Percentiles rank a stretch among this genome's conserved stretches.
Evolutionary conservation across 2,329 filamentous ascomycete genomes (phyloP).

Genomic region (Diplodia corticola): DNA sequence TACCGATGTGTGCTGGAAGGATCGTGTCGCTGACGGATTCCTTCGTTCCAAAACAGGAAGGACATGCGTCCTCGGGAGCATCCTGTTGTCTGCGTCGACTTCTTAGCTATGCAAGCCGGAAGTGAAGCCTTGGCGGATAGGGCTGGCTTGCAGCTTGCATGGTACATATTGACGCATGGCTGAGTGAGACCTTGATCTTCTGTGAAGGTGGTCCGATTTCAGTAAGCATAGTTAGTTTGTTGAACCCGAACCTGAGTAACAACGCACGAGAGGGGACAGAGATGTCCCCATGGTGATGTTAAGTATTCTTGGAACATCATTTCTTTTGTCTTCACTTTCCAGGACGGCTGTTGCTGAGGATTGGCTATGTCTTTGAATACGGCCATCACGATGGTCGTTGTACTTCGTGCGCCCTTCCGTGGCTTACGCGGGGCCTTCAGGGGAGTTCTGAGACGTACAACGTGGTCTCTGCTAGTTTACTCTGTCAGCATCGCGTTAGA

Average conservation of each 20-base stretch:
- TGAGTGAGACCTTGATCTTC: not conserved
- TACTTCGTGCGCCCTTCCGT: not conserved
- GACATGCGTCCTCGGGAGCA: not conserved
- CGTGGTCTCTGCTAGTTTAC: not conserved
- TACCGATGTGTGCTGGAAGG: not conserved
- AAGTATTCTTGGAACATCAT: not conserved
- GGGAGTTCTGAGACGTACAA: not conserved
- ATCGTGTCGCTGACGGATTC: not conserved
- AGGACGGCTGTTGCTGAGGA: not conserved
- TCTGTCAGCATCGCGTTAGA: not conserved
- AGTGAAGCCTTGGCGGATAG: not conserved
- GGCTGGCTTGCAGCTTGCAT: not conserved
- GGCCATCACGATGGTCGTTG: not conserved
- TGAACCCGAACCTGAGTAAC: not conserved
- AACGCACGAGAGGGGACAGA: not conserved
- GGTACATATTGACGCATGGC: not conserved
- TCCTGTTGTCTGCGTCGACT: not conserved
- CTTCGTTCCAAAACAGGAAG: no score
- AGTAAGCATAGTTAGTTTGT: not conserved
- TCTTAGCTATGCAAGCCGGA: not conserved
- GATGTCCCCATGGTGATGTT: not conserved
- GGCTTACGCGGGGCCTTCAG: not conserved
- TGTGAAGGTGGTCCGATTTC: not conserved
- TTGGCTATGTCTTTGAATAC: not conserved
- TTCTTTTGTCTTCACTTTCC: not conserved